A percentile compares a stretch with the other conserved stretches of the same genome.
Conservation (phyloP, 169 alveolate genomes). For the Perkinsus marinus region DNA sequence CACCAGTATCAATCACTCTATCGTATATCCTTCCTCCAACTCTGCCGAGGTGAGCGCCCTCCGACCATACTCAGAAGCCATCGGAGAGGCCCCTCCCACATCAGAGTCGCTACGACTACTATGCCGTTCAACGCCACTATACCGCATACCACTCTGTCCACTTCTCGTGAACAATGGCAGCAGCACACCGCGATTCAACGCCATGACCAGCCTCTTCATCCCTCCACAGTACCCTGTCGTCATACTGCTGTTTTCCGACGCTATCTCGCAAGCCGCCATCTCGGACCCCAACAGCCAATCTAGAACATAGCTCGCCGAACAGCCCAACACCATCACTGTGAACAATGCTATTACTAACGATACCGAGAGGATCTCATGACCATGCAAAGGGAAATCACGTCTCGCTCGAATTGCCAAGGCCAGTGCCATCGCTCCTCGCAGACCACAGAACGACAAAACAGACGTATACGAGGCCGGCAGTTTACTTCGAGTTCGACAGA, state of each 20-base stretch:
- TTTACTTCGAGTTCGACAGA: constrained; percentile 2
- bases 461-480: background rate
- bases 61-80: background rate
- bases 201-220: background rate
- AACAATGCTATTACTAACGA: constrained; percentile 12
- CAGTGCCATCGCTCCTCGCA: constrained; percentile 31
- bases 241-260: background rate
- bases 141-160: background rate
- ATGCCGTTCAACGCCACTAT: background rate
- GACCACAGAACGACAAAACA: constrained; percentile 16
- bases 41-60: background rate
- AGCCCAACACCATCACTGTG: constrained; percentile 21
- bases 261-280: background rate
- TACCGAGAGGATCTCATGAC: constrained; percentile 16
- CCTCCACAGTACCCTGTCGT: background rate
- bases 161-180: background rate
- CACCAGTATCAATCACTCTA: background rate
- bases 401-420: constrained; percentile 29
- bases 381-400: constrained; percentile 17
- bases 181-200: background rate
- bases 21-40: background rate
- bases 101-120: background rate
- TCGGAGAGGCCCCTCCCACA: background rate
- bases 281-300: background rate
- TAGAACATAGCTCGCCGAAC: background rate